phyloP scores from a whole-genome alignment of 2,329 filamentous ascomycete species.

The Fonsecaea erecta region DNA sequence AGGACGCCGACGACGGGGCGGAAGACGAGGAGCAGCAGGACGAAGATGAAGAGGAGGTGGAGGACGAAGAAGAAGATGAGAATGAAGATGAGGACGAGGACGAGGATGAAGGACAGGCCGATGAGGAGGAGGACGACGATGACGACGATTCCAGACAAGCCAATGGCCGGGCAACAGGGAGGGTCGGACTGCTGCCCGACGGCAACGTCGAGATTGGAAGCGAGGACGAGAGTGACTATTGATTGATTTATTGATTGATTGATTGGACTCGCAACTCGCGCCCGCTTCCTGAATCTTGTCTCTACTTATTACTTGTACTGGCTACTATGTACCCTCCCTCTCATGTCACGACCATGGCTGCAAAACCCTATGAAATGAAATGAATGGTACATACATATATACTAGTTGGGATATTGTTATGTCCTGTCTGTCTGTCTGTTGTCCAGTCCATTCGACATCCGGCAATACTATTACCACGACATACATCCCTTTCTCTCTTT shows the following conservation, averaged over 20 bases:
- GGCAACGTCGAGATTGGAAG: conserved; percentile 35
- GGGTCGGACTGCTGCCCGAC: conserved; percentile 30
- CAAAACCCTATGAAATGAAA: too few relatives aligned
- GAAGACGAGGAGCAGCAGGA: conserved; percentile 36
- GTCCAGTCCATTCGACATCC: too few relatives aligned
- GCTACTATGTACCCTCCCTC: too few relatives aligned
- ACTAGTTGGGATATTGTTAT: too few relatives aligned
- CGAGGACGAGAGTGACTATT: conserved; percentile 35
- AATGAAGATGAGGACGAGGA: conserved; percentile 37
- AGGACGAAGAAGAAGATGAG: conserved; percentile 39
- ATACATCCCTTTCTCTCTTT: background rate
- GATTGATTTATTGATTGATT: conserved; percentile 9
- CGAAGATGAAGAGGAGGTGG: conserved; percentile 34
- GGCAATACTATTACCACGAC: too few relatives aligned
- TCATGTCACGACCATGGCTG: too few relatives aligned
- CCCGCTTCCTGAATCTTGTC: too few relatives aligned
- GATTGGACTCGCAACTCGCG: too few relatives aligned
- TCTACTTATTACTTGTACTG: too few relatives aligned
- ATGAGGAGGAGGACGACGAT: conserved; percentile 37
- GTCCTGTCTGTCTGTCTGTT: background rate
- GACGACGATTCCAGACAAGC: conserved; percentile 33
- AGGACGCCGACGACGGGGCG: conserved; percentile 36
- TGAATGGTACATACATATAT: too few relatives aligned
- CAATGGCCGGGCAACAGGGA: conserved; percentile 5
- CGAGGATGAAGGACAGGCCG: conserved; percentile 27